Conservation (phyloP, 2,329 filamentous ascomycete species). For the Stachybotrys chartarum region DNA sequence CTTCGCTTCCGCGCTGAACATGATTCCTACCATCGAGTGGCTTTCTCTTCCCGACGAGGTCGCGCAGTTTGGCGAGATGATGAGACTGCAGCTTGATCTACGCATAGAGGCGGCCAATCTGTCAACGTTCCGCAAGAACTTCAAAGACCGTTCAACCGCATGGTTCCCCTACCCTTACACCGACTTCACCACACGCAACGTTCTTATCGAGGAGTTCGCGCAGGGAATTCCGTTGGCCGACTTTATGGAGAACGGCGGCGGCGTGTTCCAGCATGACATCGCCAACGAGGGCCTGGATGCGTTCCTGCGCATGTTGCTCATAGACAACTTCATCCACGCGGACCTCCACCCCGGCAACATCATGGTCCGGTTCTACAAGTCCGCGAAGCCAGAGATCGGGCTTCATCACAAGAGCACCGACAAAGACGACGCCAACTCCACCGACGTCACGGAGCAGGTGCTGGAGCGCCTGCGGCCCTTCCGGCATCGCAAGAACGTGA, state of each 20-base stretch:
- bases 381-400: constrained; percentile 60
- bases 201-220: constrained; percentile 92
- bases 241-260: constrained; percentile 86
- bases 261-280: constrained; percentile 88
- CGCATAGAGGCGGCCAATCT: constrained; percentile 92
- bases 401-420: constrained; percentile 16
- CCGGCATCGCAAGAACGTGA: constrained; percentile 51
- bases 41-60: constrained; percentile 94
- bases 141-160: constrained; percentile 82
- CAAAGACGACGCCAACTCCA: constrained; percentile 39
- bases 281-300: constrained; percentile 92
- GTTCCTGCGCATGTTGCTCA: constrained; percentile 90
- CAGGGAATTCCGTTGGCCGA: constrained; percentile 86
- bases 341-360: constrained; percentile 97
- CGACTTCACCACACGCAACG: constrained; percentile 85
- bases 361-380: constrained; percentile 97
- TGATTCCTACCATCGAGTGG: constrained; percentile 93
- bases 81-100: constrained; percentile 92
- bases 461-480: constrained; percentile 72
- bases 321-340: constrained; percentile 97
- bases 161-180: constrained; percentile 95
- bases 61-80: constrained; percentile 93
- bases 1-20: constrained; percentile 78
- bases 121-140: constrained; percentile 80
- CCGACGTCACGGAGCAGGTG: constrained; percentile 82